These are phyloP conservation scores for Cercospora sp. DNA, from an alignment of 2,329 filamentous ascomycete genomes.

Conservation along the genomic window DNA sequence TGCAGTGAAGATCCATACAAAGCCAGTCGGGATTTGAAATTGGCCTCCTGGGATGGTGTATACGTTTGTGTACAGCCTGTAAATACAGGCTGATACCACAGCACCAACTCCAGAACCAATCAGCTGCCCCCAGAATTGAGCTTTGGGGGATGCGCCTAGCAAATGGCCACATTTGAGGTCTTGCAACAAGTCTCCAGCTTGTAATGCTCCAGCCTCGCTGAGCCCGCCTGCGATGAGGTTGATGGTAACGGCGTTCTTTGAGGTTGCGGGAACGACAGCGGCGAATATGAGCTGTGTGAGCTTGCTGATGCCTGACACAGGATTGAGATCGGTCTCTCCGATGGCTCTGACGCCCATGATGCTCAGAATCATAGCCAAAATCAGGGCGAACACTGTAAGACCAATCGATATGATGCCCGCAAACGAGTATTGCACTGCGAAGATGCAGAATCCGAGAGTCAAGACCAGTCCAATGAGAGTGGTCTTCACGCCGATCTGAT, in stretches of 20 bases:
- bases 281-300: constrained; percentile 95
- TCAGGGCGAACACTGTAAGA: constrained; percentile 79
- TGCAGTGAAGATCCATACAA: constrained; percentile 97
- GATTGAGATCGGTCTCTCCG: constrained; percentile 89
- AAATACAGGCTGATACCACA: constrained; percentile 80
- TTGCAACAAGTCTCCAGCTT: constrained; percentile 95
- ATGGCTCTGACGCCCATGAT: constrained; percentile 66
- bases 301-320: constrained; percentile 94
- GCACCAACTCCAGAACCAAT: constrained; percentile 87
- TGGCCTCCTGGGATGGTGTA: constrained; percentile 85
- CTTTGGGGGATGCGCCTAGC: constrained; percentile 85
- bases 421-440: constrained; percentile 80
- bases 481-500: constrained; percentile 71
- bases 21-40: constrained; percentile 91
- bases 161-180: constrained; percentile 96
- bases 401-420: constrained; percentile 76
- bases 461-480: constrained; percentile 73
- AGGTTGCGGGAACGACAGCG: constrained; percentile 75
- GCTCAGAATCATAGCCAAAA: constrained; percentile 68
- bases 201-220: constrained; percentile 78
- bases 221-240: constrained; percentile 93
- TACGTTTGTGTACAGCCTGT: constrained; percentile 84
- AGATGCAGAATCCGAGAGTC: constrained; percentile 77
- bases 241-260: constrained; percentile 86
- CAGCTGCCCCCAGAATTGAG: constrained; percentile 95